Evolutionary conservation across 768 basidiomycete genomes (phyloP).

Genomic region (Pulveroboletus frians): DNA sequence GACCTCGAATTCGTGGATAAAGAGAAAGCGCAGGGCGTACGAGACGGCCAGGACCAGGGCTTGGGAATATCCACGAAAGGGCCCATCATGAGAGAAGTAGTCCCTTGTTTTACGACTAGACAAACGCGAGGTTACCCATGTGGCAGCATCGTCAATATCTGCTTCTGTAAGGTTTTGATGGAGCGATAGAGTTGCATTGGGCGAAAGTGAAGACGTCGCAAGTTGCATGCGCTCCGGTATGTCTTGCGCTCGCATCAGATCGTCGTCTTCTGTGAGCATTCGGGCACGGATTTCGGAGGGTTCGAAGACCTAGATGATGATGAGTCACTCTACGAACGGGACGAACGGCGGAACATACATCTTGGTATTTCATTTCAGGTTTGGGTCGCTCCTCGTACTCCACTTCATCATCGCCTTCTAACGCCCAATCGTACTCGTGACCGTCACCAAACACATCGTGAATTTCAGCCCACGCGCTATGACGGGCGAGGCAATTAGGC

Average conservation of each 20-base stretch:
- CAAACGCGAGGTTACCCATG: constrained; percentile 82
- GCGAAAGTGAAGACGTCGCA: constrained; percentile 76
- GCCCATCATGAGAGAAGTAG: constrained; percentile 65
- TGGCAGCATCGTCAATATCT: constrained; percentile 75
- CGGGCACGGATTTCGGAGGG: constrained; percentile 91
- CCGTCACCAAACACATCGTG: constrained; percentile 96
- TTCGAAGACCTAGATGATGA: constrained; percentile 77
- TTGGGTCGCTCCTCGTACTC: constrained; percentile 47
- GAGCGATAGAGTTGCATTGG: constrained; percentile 52
- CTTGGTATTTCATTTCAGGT: constrained; percentile 76
- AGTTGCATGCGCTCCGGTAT: constrained; percentile 96
- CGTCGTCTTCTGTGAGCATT: constrained; percentile 89
- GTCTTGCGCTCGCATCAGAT: constrained; percentile 83
- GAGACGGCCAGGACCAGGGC: constrained; percentile 77
- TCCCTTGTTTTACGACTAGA: constrained; percentile 65
- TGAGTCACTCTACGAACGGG: constrained; percentile 2
- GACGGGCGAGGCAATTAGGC: constrained; percentile 13
- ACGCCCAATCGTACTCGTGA: constrained; percentile 92
- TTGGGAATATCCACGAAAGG: constrained; percentile 52
- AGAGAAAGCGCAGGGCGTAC: constrained; percentile 72
- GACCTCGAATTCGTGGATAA: constrained; percentile 86
- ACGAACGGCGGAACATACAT: constrained; percentile 44
- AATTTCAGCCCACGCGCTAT: constrained; percentile 91
- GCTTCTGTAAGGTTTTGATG: constrained; percentile 62
- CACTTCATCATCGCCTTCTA: constrained; percentile 71